These are phyloP conservation scores for Cladosporium colombiae DNA, from an alignment of 2,329 filamentous ascomycete species.

Conservation along the genomic window DNA sequence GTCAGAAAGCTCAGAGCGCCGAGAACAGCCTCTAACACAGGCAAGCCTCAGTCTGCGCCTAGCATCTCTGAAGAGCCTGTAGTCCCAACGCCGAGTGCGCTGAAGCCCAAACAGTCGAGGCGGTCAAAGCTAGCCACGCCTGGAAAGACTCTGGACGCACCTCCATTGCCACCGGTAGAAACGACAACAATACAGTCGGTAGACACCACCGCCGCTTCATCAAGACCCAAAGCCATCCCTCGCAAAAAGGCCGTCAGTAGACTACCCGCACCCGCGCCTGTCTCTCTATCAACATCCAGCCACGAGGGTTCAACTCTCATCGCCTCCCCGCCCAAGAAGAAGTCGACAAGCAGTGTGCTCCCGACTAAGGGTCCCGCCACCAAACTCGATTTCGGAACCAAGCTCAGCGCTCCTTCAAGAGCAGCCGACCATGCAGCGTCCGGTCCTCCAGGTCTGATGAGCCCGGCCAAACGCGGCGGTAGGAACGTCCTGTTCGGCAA, in stretches of 20 bases:
- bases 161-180: not conserved
- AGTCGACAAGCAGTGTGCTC: not conserved
- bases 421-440: not conserved
- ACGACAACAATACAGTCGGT: not conserved
- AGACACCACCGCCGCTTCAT: not conserved
- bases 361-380: conserved; percentile 21
- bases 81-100: conserved; percentile 16
- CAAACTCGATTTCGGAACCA: conserved; percentile 30
- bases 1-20: conserved; percentile 30
- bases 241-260: conserved; percentile 25
- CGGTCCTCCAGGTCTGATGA: conserved; percentile 9
- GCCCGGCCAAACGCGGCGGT: conserved; percentile 17
- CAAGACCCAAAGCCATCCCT: conserved; percentile 10
- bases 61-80: not conserved
- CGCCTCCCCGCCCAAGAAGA: conserved; percentile 36
- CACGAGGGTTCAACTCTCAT: conserved; percentile 23
- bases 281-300: not conserved
- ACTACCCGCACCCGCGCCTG: conserved; percentile 31
- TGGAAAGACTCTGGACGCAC: conserved; percentile 29
- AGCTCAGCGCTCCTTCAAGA: conserved; percentile 15
- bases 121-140: conserved; percentile 40
- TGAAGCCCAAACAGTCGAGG: conserved; percentile 25
- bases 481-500: conserved; percentile 3
- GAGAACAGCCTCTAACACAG: conserved; percentile 27
- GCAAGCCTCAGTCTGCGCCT: conserved; percentile 16